Conservation (phyloP, 306 rosid species). For the Vigna reflexopilosa region DNA sequence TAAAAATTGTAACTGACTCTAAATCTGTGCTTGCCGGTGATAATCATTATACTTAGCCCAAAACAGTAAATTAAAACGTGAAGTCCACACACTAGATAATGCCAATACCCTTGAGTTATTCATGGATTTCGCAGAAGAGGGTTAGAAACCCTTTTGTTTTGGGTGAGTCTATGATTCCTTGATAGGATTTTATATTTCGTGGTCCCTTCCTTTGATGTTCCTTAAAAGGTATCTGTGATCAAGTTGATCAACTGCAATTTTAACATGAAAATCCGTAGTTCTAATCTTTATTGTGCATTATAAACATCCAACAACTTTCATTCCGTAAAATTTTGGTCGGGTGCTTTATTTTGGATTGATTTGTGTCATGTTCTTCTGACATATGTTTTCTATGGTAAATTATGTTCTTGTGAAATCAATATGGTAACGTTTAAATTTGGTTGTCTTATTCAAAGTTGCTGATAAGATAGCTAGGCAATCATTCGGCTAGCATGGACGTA, state of each 20-base stretch:
- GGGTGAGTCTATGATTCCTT: background rate
- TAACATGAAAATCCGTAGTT: background rate
- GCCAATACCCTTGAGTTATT: too few species aligned
- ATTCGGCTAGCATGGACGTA: conserved; percentile 62
- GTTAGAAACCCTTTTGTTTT: background rate
- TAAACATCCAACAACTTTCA: background rate
- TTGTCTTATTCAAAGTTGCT: conserved; percentile 3
- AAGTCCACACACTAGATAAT: too few species aligned
- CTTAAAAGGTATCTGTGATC: background rate
- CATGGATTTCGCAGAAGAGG: too few species aligned
- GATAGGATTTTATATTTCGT: background rate
- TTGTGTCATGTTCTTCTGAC: background rate
- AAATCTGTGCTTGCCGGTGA: too few species aligned
- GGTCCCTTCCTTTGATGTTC: background rate
- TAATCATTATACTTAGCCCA: too few species aligned
- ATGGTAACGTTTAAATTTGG: conserved; percentile 51
- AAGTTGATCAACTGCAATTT: background rate
- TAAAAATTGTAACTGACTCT: too few species aligned
- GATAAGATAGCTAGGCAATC: background rate
- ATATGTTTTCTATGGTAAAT: background rate
- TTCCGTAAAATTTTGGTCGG: background rate
- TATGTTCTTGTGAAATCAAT: too few species aligned
- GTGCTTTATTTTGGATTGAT: background rate
- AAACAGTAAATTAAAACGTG: too few species aligned
- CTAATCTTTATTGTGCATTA: background rate